Evolutionary conservation across 148 eudicot genomes (phyloP).

Genomic region (Cornus controversa): DNA sequence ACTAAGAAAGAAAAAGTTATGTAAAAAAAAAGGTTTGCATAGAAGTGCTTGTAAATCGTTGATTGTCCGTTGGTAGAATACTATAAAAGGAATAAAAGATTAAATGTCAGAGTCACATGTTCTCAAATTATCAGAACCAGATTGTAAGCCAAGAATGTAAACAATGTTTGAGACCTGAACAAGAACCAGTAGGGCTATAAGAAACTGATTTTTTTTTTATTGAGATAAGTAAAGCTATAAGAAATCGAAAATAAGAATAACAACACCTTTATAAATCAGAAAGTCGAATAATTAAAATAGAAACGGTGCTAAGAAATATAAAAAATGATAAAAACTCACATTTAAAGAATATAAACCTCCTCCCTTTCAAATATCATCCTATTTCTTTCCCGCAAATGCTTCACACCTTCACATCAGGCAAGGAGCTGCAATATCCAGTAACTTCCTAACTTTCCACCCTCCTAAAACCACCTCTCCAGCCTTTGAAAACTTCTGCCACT

Average conservation of each 20-base stretch:
- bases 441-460: no score
- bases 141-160: background rate
- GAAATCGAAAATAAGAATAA: background rate
- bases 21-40: background rate
- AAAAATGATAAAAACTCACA: background rate
- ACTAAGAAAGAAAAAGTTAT: constrained; percentile 9
- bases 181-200: background rate
- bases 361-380: no score
- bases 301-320: background rate
- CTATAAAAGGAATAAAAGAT: constrained; percentile 1
- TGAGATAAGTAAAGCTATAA: no score
- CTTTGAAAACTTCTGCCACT: no score
- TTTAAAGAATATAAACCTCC: background rate
- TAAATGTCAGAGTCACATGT: no score
- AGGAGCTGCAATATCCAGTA: no score
- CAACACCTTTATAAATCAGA: background rate
- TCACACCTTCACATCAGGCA: no score
- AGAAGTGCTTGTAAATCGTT: background rate
- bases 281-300: background rate
- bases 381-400: no score
- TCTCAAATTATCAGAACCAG: background rate
- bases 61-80: background rate
- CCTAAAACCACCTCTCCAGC: no score
- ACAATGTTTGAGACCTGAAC: constrained; percentile 1
- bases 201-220: background rate